Conservation (phyloP, 306 rosid genomes). For the Geum urbanum region DNA sequence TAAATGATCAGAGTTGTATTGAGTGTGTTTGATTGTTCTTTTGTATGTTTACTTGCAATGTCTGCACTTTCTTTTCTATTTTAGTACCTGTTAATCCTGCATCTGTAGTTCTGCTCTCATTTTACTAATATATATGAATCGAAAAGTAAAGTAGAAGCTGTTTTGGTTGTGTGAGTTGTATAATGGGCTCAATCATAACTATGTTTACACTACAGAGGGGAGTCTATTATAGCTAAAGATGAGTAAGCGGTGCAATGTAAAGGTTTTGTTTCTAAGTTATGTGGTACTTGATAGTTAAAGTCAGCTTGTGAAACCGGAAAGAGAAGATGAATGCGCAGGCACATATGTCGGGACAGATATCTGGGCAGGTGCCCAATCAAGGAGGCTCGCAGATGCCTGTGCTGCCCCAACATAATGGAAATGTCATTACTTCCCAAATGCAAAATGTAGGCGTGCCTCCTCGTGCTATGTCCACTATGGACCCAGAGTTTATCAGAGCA, state of each 20-base stretch:
- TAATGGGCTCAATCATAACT: conserved; percentile 3
- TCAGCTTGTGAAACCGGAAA: conserved; percentile 26
- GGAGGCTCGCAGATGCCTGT: conserved; percentile 61
- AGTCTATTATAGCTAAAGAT: conserved; percentile 15
- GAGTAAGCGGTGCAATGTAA: conserved; percentile 21
- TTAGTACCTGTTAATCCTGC: background rate
- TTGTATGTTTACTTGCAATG: background rate
- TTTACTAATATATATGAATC: background rate
- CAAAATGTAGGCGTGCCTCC: conserved; percentile 42
- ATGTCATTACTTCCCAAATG: conserved; percentile 48
- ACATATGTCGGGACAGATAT: conserved; percentile 56
- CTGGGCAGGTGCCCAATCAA: conserved; percentile 73
- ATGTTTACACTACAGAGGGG: conserved; percentile 11
- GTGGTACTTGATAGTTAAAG: conserved; percentile 31
- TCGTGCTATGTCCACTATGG: conserved; percentile 43
- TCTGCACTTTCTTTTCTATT: background rate
- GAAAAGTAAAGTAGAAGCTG: background rate
- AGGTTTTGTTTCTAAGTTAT: conserved; percentile 33
- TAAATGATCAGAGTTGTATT: background rate
- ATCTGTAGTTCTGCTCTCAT: background rate
- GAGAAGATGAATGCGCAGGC: conserved; percentile 65
- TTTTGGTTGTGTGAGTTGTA: background rate
- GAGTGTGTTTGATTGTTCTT: background rate
- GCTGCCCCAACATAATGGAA: conserved; percentile 53
- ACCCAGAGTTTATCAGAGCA: conserved; percentile 53